These are phyloP conservation scores for Ceratobasidium sp. DNA, from an alignment of 1,284 basidiomycete species.

Conservation along the genomic window DNA sequence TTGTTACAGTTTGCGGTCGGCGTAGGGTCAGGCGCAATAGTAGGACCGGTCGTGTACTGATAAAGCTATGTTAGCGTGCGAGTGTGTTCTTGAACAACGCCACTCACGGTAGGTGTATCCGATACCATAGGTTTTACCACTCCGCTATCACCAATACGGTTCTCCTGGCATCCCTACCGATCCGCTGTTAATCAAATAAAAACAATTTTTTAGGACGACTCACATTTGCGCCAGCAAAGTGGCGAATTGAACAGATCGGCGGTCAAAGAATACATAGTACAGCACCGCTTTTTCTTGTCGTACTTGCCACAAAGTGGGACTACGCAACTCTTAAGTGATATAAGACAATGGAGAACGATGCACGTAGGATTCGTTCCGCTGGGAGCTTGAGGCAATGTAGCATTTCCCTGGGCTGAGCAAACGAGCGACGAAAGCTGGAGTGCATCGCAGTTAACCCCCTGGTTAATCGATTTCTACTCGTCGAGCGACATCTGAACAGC, in stretches of 20 bases:
- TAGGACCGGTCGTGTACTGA: background rate
- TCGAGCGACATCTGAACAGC: slow-evolving; percentile 10
- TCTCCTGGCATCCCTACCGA: slow-evolving; percentile 5
- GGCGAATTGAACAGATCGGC: slow-evolving; percentile 15
- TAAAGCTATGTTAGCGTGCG: background rate
- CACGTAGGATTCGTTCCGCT: slow-evolving; percentile 9
- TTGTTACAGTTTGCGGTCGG: slow-evolving; percentile 2
- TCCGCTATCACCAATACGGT: slow-evolving; percentile 13
- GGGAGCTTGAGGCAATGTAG: slow-evolving; percentile 3
- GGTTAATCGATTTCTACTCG: background rate
- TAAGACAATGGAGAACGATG: background rate
- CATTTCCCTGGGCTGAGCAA: slow-evolving; percentile 8
- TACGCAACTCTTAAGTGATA: background rate
- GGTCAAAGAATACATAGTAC: slow-evolving; percentile 4
- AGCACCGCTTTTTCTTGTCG: slow-evolving; percentile 15
- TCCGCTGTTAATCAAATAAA: background rate
- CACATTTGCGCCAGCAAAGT: background rate
- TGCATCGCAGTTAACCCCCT: background rate
- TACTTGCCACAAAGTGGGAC: slow-evolving; percentile 14
- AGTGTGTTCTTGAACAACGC: background rate
- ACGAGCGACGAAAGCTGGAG: background rate
- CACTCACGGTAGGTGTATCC: background rate
- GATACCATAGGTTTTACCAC: slow-evolving; percentile 5
- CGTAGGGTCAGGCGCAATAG: background rate
- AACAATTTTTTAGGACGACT: background rate